phyloP scores from a whole-genome alignment of 192 early-diverging fungal genomes.

The Polychytrium aggregatum region DNA sequence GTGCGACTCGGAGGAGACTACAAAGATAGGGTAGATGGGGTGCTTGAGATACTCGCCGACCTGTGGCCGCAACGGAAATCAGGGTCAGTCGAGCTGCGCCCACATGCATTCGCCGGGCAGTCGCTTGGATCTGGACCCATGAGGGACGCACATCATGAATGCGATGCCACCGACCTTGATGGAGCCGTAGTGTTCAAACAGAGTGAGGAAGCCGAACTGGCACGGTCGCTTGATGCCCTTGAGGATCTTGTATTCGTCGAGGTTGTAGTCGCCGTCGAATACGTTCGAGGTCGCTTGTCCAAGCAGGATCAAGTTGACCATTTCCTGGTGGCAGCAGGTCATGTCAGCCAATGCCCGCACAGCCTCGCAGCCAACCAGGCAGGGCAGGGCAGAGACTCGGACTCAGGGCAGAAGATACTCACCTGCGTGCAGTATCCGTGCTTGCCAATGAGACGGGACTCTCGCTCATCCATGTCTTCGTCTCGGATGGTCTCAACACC shows the following conservation, averaged over 20 bases:
- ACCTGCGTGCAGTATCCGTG: slow-evolving; percentile 48
- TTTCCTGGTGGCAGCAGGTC: slow-evolving; percentile 13
- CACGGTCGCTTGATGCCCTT: slow-evolving; percentile 23
- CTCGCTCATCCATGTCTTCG: slow-evolving; percentile 37
- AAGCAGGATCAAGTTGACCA: slow-evolving; percentile 36
- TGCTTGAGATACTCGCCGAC: slow-evolving; percentile 33
- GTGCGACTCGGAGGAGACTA: slow-evolving; percentile 40
- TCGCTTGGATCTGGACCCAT: too few species aligned
- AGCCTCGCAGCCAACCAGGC: background rate
- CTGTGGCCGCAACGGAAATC: background rate
- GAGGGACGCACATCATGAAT: too few species aligned
- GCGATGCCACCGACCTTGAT: slow-evolving; percentile 17
- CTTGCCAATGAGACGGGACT: slow-evolving; percentile 25
- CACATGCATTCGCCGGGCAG: too few species aligned
- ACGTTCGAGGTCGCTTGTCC: slow-evolving; percentile 38
- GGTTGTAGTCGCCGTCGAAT: slow-evolving; percentile 29
- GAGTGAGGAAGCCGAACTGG: slow-evolving; percentile 32
- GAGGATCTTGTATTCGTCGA: slow-evolving; percentile 24
- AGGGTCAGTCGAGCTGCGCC: too few species aligned
- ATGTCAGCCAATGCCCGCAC: background rate
- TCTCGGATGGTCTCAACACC: slow-evolving; percentile 19
- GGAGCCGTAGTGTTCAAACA: slow-evolving; percentile 40
- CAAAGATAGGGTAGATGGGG: slow-evolving; percentile 36
- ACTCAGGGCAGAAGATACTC: too few species aligned
- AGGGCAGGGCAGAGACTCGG: too few species aligned